Conservation (phyloP, 129 eudicot species). For the Gnaphalium uliginosum region DNA sequence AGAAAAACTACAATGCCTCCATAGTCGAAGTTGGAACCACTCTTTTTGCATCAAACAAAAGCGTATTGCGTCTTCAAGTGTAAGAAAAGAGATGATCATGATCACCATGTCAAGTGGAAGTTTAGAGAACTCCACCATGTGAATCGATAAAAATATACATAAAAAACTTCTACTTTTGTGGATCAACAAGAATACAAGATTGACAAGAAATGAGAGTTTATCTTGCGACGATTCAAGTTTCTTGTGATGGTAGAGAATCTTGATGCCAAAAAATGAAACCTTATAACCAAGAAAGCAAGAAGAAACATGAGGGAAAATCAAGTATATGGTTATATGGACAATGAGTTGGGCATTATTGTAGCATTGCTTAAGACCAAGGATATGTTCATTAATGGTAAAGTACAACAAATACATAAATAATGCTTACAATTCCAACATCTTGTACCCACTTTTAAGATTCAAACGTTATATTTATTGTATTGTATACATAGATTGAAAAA, state of each 20-base stretch:
- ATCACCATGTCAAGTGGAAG: constrained; percentile 28
- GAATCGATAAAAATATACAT: not conserved
- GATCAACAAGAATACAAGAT: not conserved
- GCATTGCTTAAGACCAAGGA: constrained; percentile 21
- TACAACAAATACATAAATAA: constrained; percentile 13
- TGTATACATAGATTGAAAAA: too few species aligned
- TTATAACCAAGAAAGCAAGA: not conserved
- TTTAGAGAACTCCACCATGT: constrained; percentile 13
- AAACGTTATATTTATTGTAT: not conserved
- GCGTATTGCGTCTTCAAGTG: constrained; percentile 23
- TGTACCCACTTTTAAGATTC: not conserved
- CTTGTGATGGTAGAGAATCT: not conserved
- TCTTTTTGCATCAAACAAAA: constrained; percentile 27
- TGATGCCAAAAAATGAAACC: not conserved
- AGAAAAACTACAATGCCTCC: constrained; percentile 20
- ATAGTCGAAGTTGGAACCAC: constrained; percentile 33
- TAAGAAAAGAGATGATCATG: constrained; percentile 23
- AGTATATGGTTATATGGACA: constrained; percentile 14
- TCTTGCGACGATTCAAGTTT: not conserved
- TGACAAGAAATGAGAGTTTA: not conserved
- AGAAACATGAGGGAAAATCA: constrained; percentile 10
- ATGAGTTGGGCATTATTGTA: constrained; percentile 9
- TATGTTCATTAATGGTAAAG: constrained; percentile 5
- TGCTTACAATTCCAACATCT: constrained; percentile 1
- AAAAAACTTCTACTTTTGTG: not conserved